These are phyloP conservation scores for Peronospora destructor DNA, from an alignment of 352 stramenopile genomes.

Conservation along the genomic window DNA sequence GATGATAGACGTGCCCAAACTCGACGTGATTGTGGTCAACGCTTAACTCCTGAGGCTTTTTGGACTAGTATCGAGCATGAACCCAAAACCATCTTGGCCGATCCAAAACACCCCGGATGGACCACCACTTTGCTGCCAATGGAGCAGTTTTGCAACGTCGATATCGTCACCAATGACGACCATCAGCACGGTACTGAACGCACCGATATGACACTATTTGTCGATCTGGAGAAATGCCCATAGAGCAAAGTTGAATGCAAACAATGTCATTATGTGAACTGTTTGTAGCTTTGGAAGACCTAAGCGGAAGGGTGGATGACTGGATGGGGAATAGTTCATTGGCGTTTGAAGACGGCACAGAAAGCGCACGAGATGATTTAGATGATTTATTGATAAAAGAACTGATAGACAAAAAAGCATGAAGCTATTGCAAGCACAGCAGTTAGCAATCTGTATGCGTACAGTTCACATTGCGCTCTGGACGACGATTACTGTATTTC, in stretches of 20 bases:
- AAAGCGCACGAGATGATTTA: conserved; percentile 9
- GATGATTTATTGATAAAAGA: not conserved
- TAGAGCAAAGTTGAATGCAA: not conserved
- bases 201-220: conserved; percentile 43
- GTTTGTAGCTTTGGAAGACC: conserved; percentile 13
- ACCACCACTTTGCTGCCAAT: conserved; percentile 60
- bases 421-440: not conserved
- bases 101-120: conserved; percentile 64
- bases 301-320: conserved; percentile 39
- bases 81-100: conserved; percentile 82
- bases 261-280: not conserved
- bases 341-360: conserved; percentile 1
- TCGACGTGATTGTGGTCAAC: conserved; percentile 80
- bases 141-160: conserved; percentile 62
- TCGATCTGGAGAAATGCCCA: conserved; percentile 39
- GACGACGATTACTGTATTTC: not conserved
- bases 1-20: conserved; percentile 45
- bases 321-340: conserved; percentile 20
- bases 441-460: conserved; percentile 1
- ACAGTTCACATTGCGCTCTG: not conserved
- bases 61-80: conserved; percentile 50
- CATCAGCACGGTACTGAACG: conserved; percentile 49
- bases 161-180: conserved; percentile 54
- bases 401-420: not conserved
- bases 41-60: conserved; percentile 74